Evolutionary conservation across 108 stramenopile species (phyloP), one percentile per base, ranked within the genome.

Genomic region (Cyclostephanos tholiformis): DNA sequence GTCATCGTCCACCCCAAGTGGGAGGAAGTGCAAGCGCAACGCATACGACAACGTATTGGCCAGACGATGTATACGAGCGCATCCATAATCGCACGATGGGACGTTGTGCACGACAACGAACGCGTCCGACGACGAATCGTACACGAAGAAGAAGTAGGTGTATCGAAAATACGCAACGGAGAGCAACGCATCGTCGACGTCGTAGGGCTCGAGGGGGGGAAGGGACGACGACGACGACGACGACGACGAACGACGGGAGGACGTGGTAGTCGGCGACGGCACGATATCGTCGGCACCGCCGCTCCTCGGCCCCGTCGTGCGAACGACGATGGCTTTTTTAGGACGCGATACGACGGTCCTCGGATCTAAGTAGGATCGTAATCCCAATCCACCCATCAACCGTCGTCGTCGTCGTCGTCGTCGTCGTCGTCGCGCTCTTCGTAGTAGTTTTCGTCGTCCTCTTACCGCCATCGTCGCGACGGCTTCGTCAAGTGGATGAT

Each of bases 71-170:
- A 81, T 64, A 11, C 80, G 44, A 3, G 53, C 58, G 58, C 80
- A 81, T 44, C 80, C 80, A 17, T 44, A 56, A 16, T 74, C 69
- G 56, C 80, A 81, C 0, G 36, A 48, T 0, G 39, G 26, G 27
- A 49, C 60, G 20, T 70, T 66, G 63, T 81, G 80, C 11, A 81
- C 51, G 27, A 75, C 61, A 13, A 69, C 29, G 64, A 81, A 81
- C 13, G 55, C 41, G 65, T 81, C 74, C 14, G 63, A 27, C 20
- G 65, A 14, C 38, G 80, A 52, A 22, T 75, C 50, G 62, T 81
- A 81, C 2, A 81, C 50, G 65, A 81, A 71, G 64, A 71, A 71
- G 69, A 81, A 81, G 12, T 60, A 64, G 55, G 69, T 64, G 49
- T 81, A 70, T 20, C 80, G 73, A 52, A 81, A 75, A 22, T 56